phyloP scores from a whole-genome alignment of 2,329 filamentous ascomycete species.

The Cercospora citrullina region DNA sequence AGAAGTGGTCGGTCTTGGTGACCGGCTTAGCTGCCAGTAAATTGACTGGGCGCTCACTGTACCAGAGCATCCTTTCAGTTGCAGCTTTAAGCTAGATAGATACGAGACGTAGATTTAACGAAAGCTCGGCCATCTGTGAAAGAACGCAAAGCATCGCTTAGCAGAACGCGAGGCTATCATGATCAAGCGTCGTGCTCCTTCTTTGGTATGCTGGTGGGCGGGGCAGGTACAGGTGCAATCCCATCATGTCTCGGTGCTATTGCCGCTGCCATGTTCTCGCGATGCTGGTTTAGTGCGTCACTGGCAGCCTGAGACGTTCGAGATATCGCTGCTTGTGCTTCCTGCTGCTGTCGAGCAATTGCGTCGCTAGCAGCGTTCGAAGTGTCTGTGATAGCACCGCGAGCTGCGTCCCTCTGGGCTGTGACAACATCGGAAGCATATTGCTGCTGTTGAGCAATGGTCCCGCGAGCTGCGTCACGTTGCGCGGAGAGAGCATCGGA shows the following conservation, averaged over 20 bases:
- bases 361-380: slow-evolving; percentile 3
- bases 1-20: neutral
- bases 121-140: neutral
- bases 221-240: neutral
- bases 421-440: neutral
- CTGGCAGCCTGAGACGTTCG: slow-evolving; percentile 11
- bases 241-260: slow-evolving; percentile 10
- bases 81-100: neutral
- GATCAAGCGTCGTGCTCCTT: neutral
- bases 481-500: slow-evolving; percentile 2
- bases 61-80: neutral
- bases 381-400: slow-evolving; percentile 7
- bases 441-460: slow-evolving; percentile 12
- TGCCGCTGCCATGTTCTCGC: slow-evolving; percentile 3
- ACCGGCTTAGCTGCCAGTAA: neutral
- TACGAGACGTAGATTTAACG: neutral
- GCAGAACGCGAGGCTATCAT: neutral
- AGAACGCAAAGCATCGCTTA: neutral
- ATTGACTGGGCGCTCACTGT: neutral
- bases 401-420: slow-evolving; percentile 4
- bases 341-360: slow-evolving; percentile 9
- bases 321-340: slow-evolving; percentile 8
- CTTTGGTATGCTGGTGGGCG: neutral
- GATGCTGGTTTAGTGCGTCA: slow-evolving; percentile 5
- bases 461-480: slow-evolving; percentile 6